Evolutionary conservation across 2,329 filamentous ascomycete genomes (phyloP).

Genomic region (Geoglossum cookeanum): DNA sequence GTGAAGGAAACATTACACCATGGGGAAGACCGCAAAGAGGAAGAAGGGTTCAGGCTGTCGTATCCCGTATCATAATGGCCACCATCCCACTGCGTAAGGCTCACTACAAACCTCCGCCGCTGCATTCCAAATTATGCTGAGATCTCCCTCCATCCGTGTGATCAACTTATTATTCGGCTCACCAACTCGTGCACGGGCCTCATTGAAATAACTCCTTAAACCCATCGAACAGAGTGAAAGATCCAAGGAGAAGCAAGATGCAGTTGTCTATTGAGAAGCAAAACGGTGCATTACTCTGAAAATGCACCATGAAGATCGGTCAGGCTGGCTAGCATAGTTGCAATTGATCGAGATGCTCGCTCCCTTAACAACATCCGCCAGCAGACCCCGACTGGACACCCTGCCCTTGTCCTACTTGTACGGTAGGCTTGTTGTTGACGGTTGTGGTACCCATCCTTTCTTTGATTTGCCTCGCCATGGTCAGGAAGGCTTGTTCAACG

Average conservation of each 20-base stretch:
- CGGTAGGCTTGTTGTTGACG: conserved; percentile 96
- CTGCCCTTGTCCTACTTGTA: conserved; percentile 88
- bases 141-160: neutral
- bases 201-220: conserved; percentile 3
- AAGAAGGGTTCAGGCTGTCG: neutral
- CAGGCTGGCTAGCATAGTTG: neutral
- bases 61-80: conserved; percentile 1
- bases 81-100: neutral
- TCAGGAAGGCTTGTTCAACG: conserved; percentile 98
- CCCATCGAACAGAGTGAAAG: conserved; percentile 2
- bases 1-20: neutral
- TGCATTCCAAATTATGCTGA: neutral
- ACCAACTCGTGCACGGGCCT: neutral
- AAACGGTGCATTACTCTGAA: neutral
- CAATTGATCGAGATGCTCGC: conserved; percentile 1
- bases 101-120: neutral
- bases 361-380: conserved; percentile 72
- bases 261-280: conserved; percentile 2
- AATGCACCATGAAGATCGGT: neutral
- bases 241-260: conserved; percentile 1
- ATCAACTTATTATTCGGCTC: neutral
- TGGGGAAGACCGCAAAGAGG: neutral
- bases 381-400: conserved; percentile 76
- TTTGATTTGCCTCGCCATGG: conserved; percentile 99
- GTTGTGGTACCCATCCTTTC: conserved; percentile 96